These are phyloP conservation scores for Ceratocystis cubensis DNA, from an alignment of 2,329 filamentous ascomycete genomes.

Conservation along the genomic window DNA sequence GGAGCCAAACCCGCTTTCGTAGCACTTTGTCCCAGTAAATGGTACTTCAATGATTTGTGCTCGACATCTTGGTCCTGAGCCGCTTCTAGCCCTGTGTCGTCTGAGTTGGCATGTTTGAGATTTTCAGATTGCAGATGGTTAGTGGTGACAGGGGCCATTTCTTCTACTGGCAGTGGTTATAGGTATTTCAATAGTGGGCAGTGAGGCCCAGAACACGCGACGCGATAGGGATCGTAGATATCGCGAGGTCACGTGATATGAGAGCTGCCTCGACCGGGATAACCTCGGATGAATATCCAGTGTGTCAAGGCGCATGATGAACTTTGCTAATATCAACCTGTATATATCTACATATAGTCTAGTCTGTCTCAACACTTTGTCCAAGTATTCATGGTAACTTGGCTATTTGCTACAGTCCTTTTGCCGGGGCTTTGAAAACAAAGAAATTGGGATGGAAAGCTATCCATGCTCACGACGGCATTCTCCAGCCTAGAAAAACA, in stretches of 20 bases:
- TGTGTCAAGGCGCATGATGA: too few relatives aligned
- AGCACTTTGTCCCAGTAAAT: conserved; percentile 75
- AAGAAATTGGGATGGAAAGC: too few relatives aligned
- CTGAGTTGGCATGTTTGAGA: neutral
- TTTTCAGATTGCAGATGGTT: neutral
- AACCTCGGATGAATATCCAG: too few relatives aligned
- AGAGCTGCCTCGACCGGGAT: rapidly evolving
- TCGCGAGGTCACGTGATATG: conserved; percentile 5
- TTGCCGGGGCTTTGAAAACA: too few relatives aligned
- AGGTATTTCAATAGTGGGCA: neutral
- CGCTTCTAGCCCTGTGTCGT: neutral
- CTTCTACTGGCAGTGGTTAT: neutral
- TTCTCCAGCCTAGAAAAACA: too few relatives aligned
- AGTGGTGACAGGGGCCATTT: too few relatives aligned
- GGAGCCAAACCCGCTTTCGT: conserved; percentile 91
- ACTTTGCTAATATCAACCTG: too few relatives aligned
- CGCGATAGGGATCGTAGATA: neutral
- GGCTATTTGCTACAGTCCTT: too few relatives aligned
- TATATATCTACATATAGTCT: too few relatives aligned
- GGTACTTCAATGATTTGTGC: conserved; percentile 66
- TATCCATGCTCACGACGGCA: too few relatives aligned
- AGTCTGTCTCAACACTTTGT: too few relatives aligned
- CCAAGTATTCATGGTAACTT: too few relatives aligned
- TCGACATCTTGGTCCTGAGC: conserved; percentile 18
- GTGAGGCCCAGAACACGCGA: neutral